Conservation (phyloP, 2,329 filamentous ascomycete species). For the Sporothrix inflata region DNA sequence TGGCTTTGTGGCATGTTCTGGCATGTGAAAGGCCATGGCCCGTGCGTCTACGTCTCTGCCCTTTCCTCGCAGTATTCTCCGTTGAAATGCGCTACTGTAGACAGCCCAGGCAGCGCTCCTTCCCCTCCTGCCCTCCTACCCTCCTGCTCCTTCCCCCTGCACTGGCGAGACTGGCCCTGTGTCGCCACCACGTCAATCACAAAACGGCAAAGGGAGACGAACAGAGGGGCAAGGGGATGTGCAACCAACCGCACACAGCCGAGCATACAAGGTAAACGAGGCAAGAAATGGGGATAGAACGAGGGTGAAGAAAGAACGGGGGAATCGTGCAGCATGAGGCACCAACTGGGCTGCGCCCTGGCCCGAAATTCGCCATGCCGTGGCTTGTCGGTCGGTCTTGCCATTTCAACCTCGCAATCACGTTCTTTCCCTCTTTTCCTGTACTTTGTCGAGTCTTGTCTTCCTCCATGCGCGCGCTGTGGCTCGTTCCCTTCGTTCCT, state of each 20-base stretch:
- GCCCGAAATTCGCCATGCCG: not conserved
- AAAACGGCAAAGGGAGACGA: slow-evolving; percentile 5
- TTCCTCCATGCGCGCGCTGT: not conserved
- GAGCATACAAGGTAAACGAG: not conserved
- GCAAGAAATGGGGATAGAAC: not conserved
- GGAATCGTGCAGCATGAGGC: not conserved
- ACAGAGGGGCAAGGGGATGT: not conserved
- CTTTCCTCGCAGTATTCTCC: slow-evolving; percentile 22
- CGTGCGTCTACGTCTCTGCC: slow-evolving; percentile 7
- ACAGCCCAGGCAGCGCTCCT: not conserved
- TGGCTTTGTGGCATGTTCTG: not conserved
- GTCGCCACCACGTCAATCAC: slow-evolving; percentile 19
- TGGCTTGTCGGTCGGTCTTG: slow-evolving; percentile 14
- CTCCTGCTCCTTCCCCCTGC: not conserved
- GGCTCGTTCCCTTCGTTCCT: not conserved
- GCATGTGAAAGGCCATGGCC: slow-evolving; percentile 29
- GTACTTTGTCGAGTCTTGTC: not conserved
- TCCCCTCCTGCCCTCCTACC: not conserved
- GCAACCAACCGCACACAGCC: not conserved
- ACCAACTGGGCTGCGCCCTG: not conserved
- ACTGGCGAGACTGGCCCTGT: not conserved
- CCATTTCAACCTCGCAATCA: slow-evolving; percentile 14
- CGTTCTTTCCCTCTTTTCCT: slow-evolving; percentile 10
- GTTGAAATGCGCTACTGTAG: slow-evolving; percentile 27
- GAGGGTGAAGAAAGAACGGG: not conserved